phyloP scores from a whole-genome alignment of 306 rosid species.

The Glycine latifolia region DNA sequence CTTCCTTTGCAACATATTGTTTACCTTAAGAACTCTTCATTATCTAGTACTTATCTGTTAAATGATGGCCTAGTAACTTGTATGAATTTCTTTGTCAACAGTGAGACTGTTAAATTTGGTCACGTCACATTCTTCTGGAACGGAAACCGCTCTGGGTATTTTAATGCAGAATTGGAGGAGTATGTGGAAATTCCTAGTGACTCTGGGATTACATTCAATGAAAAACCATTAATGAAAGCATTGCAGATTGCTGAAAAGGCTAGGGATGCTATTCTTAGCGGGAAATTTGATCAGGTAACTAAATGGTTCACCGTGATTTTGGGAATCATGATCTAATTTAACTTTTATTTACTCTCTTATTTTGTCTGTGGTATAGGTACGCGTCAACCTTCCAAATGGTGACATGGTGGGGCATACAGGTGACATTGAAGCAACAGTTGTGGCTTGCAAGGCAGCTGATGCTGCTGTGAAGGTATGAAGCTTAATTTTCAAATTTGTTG shows the following conservation, averaged over 20 bases:
- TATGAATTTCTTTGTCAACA: constrained; percentile 44
- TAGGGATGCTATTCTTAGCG: constrained; percentile 88
- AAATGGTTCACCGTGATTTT: constrained; percentile 16
- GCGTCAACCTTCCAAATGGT: constrained; percentile 95
- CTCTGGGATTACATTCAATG: constrained; percentile 89
- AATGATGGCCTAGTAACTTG: neutral
- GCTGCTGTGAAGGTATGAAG: constrained; percentile 84
- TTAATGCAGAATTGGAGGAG: constrained; percentile 73
- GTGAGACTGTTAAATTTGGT: constrained; percentile 98
- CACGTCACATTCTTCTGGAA: constrained; percentile 99
- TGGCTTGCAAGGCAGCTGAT: constrained; percentile 99
- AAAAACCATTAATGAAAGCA: constrained; percentile 91
- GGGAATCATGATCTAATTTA: neutral
- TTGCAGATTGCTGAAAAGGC: constrained; percentile 89
- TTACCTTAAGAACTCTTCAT: neutral
- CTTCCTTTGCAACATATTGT: neutral
- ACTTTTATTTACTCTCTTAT: constrained; percentile 26
- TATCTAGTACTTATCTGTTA: constrained; percentile 14
- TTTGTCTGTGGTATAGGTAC: constrained; percentile 63
- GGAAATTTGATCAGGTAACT: constrained; percentile 72
- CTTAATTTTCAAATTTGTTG: constrained; percentile 28
- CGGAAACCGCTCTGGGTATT: constrained; percentile 96
- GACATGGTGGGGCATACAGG: constrained; percentile 99
- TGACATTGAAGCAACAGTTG: constrained; percentile 88
- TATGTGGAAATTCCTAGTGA: constrained; percentile 98